Conservation (phyloP, 805 yeast species). For the Starmerella sirachaensis region DNA sequence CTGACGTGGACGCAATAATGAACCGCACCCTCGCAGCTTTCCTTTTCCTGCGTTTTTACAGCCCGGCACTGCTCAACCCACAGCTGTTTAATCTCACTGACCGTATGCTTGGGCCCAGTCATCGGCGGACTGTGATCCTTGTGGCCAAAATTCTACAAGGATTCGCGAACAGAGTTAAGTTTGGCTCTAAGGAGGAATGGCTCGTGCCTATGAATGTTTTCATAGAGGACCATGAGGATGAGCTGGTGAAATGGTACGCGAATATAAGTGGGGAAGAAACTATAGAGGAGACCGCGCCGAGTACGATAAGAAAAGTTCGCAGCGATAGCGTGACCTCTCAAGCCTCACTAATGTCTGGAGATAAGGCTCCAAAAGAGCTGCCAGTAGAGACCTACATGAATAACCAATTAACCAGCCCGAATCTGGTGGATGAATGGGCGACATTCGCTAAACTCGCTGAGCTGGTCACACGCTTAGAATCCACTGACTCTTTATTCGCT, state of each 20-base stretch:
- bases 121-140: constrained; percentile 68
- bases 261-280: constrained; percentile 38
- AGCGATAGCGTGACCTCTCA: too few relatives aligned
- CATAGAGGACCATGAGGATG: constrained; percentile 43
- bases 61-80: constrained; percentile 89
- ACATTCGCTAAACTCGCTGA: constrained; percentile 24
- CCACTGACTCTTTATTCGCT: neutral
- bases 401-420: constrained; percentile 27
- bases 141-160: constrained; percentile 66
- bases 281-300: too few relatives aligned
- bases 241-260: constrained; percentile 58
- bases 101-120: constrained; percentile 55
- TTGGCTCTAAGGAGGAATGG: constrained; percentile 78
- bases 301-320: too few relatives aligned
- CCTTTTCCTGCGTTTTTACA: constrained; percentile 68
- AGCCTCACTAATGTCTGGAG: too few relatives aligned
- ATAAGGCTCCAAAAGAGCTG: constrained; percentile 21
- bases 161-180: constrained; percentile 61
- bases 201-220: constrained; percentile 59
- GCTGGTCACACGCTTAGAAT: neutral
- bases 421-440: constrained; percentile 28
- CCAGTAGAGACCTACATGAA: constrained; percentile 23
- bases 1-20: constrained; percentile 25
- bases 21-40: constrained; percentile 73
- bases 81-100: constrained; percentile 64